phyloP scores from a whole-genome alignment of 2,329 filamentous ascomycete genomes.

The Aspergillus fijiensis region DNA sequence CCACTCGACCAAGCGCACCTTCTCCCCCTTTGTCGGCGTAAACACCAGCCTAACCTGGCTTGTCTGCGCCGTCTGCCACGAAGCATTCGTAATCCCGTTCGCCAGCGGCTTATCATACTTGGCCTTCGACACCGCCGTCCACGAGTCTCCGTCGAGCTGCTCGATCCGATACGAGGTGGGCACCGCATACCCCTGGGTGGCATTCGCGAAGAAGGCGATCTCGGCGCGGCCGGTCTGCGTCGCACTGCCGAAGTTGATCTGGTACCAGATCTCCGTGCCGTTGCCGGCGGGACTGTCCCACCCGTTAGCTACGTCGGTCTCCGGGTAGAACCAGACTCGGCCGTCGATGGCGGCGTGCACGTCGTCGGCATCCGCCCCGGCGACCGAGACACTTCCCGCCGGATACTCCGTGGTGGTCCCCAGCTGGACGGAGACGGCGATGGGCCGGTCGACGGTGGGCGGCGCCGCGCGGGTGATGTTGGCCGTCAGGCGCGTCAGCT shows the following conservation, averaged over 20 bases:
- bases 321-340: constrained; percentile 20
- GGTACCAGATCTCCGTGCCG: constrained; percentile 22
- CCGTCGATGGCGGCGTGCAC: constrained; percentile 23
- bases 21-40: constrained; percentile 10
- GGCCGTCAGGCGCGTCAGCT: constrained; percentile 13
- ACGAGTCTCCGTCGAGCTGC: constrained; percentile 5
- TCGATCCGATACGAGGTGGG: constrained; percentile 14
- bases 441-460: constrained; percentile 12
- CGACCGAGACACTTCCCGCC: constrained; percentile 17
- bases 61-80: constrained; percentile 13
- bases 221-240: constrained; percentile 11
- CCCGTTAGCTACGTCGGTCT: constrained; percentile 19
- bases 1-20: constrained; percentile 20
- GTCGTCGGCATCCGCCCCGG: constrained; percentile 3
- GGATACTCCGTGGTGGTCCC: constrained; percentile 11
- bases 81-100: constrained; percentile 20
- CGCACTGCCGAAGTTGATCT: constrained; percentile 14
- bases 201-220: constrained; percentile 20
- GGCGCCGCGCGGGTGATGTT: constrained; percentile 6
- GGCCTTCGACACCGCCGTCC: constrained; percentile 14
- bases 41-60: constrained; percentile 16
- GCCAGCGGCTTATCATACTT: constrained; percentile 9
- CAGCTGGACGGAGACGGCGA: constrained; percentile 19
- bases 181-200: constrained; percentile 14
- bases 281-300: constrained; percentile 22